phyloP scores from a whole-genome alignment of 257 asterid species.

The Solanum sejunctum region DNA sequence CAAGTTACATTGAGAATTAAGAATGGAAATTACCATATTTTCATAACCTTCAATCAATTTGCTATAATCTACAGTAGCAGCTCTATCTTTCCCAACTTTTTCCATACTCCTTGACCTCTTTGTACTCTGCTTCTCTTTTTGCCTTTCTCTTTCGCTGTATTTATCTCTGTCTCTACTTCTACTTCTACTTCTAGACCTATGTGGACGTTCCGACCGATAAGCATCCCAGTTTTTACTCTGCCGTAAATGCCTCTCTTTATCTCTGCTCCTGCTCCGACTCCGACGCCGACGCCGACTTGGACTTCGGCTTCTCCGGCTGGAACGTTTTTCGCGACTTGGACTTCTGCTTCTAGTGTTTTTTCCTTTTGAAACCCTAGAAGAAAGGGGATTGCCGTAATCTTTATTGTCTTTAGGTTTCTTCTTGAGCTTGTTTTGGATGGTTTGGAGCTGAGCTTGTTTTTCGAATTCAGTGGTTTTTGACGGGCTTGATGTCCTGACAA shows the following conservation, averaged over 20 bases:
- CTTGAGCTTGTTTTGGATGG: slow-evolving; percentile 60
- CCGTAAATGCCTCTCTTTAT: slow-evolving; percentile 6
- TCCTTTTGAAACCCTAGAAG: slow-evolving; percentile 9
- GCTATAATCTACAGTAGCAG: slow-evolving; percentile 32
- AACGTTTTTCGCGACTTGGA: not conserved
- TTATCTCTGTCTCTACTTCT: slow-evolving; percentile 30
- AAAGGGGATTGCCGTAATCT: not conserved
- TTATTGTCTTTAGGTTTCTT: slow-evolving; percentile 24
- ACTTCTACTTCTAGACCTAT: slow-evolving; percentile 20
- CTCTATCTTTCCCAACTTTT: slow-evolving; percentile 7
- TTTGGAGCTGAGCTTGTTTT: slow-evolving; percentile 49
- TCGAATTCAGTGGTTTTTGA: slow-evolving; percentile 35
- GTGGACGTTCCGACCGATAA: slow-evolving; percentile 16
- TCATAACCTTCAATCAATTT: slow-evolving; percentile 59
- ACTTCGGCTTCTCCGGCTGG: not conserved
- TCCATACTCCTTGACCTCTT: slow-evolving; percentile 11
- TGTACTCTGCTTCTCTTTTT: slow-evolving; percentile 27
- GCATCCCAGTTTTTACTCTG: slow-evolving; percentile 20
- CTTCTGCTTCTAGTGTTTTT: not conserved
- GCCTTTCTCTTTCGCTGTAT: slow-evolving; percentile 22
- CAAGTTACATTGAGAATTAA: not conserved
- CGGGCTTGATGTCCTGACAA: slow-evolving; percentile 76
- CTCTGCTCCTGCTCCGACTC: slow-evolving; percentile 21
- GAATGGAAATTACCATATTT: slow-evolving; percentile 41
- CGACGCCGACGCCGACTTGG: not conserved